These are phyloP conservation scores for Picocystis sp. DNA, from an alignment of 163 green algal species.

Conservation along the genomic window DNA sequence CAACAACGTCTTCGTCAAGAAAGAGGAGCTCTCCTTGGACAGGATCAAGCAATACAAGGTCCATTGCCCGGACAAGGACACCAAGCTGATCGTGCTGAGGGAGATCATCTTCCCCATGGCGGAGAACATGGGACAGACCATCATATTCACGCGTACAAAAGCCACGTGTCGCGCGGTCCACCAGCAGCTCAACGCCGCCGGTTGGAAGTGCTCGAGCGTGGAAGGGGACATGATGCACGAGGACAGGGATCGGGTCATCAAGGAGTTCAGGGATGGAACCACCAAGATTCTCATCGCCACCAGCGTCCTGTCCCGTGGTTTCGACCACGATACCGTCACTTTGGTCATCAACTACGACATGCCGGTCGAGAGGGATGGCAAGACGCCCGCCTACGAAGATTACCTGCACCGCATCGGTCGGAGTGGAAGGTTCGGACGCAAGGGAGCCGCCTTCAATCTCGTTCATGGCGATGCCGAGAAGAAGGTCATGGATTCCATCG, in stretches of 20 bases:
- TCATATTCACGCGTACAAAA: constrained; percentile 81
- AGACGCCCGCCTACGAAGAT: constrained; percentile 79
- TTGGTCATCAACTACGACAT: constrained; percentile 98
- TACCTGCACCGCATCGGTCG: constrained; percentile 97
- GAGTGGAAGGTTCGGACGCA: constrained; percentile 82
- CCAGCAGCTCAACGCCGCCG: constrained; percentile 54
- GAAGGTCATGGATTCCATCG: constrained; percentile 24
- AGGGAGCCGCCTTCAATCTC: constrained; percentile 97
- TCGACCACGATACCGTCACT: constrained; percentile 90
- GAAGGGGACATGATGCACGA: constrained; percentile 66
- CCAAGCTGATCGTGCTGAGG: constrained; percentile 75
- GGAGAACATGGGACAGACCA: constrained; percentile 94
- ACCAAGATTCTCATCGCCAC: constrained; percentile 97
- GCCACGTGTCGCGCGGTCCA: background rate
- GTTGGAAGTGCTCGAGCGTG: constrained; percentile 88
- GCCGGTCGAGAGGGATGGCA: constrained; percentile 56
- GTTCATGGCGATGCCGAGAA: constrained; percentile 26
- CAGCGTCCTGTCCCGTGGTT: constrained; percentile 87
- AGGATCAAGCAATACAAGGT: constrained; percentile 98
- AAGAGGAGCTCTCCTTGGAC: constrained; percentile 84
- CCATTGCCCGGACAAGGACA: constrained; percentile 18
- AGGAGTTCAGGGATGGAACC: constrained; percentile 40
- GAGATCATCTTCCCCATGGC: constrained; percentile 92
- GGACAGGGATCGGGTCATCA: constrained; percentile 72
- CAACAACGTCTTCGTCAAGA: constrained; percentile 71